Base-by-base conservation (phyloP, 2,329 filamentous ascomycete genomes). In the Ophiostoma angusticollis region DNA sequence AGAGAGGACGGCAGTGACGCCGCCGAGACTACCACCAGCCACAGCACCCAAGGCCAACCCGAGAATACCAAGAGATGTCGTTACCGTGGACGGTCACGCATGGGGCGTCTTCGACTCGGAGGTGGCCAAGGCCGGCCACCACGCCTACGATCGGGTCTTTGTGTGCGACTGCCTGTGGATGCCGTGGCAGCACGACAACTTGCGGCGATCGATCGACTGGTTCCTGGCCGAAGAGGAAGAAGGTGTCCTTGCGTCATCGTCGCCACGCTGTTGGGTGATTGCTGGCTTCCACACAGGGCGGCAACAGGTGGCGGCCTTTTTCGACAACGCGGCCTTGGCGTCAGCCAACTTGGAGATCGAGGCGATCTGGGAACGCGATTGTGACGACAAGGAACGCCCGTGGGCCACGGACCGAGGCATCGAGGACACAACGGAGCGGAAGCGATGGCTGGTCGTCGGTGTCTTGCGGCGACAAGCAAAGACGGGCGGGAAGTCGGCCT, bases 81-180 rank as follows among this genome's bases (percentile, higher is more conserved):
- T 74, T 3, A 44, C 54, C 0, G 67, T 82, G 5, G 53, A 70
- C 36, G 77, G 76, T 1, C 80, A 84, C 49, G 58, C 63, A 27
- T 84, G 80, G 80, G 78, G 80, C 6, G 66, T 68, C 14, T 52
- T 72, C 16, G 41, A 46, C 19, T 47, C 38, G 31, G 48, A 31
- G 39, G 16, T 52, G 13, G 50, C 51, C 6, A 9, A 22, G 18
- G 28, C 50, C 19, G 44, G 51, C 42, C 48, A 48, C 28, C 57
- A 57, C 42, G 52, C 52, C 2, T 83, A 77, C 51, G 73, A 73
- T 32, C 68, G 76, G 41, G 63, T 85, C 29, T 58, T 84, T n/a
- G 75, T 74, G 0, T 76, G 78, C 45, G 80, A 85, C 57, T 84
- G 80, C 51, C 66, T 82, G 41, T 85, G 80, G 80, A 83, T 84